phyloP scores from a whole-genome alignment of 2,329 filamentous ascomycete species.

The Aspergillus chevalieri region DNA sequence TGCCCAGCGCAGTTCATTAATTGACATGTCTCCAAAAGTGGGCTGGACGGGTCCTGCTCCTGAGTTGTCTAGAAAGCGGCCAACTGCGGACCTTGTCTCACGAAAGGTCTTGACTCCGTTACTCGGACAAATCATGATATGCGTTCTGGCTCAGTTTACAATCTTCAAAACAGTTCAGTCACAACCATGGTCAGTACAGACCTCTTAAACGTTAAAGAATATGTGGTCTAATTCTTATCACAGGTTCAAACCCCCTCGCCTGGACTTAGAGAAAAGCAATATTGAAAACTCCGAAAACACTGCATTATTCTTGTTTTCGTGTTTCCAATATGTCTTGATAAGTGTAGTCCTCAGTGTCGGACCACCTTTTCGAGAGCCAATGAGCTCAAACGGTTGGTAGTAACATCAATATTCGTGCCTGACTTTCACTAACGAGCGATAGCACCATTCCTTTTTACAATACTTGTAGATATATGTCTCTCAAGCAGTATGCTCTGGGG shows the following conservation, averaged over 20 bases:
- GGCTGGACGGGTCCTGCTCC: slow-evolving; percentile 87
- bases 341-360: slow-evolving; percentile 89
- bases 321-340: slow-evolving; percentile 90
- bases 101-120: slow-evolving; percentile 86
- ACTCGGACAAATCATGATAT: slow-evolving; percentile 79
- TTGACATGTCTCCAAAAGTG: slow-evolving; percentile 47
- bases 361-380: slow-evolving; percentile 76
- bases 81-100: slow-evolving; percentile 86
- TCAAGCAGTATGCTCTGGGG: slow-evolving; percentile 74
- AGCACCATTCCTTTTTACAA: slow-evolving; percentile 80
- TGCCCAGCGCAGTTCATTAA: neutral
- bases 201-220: neutral
- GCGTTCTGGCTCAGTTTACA: slow-evolving; percentile 67
- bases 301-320: slow-evolving; percentile 78
- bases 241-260: slow-evolving; percentile 70
- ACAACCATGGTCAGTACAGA: slow-evolving; percentile 63
- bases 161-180: slow-evolving; percentile 68
- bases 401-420: slow-evolving; percentile 3
- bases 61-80: slow-evolving; percentile 71
- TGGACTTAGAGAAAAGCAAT: slow-evolving; percentile 74
- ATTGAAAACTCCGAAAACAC: slow-evolving; percentile 92
- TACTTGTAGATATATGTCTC: slow-evolving; percentile 60
- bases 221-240: slow-evolving; percentile 10
- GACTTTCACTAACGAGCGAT: neutral
- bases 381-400: slow-evolving; percentile 68